These are phyloP conservation scores for Leccinum boreale DNA, from an alignment of 768 basidiomycete species.

Conservation along the genomic window DNA sequence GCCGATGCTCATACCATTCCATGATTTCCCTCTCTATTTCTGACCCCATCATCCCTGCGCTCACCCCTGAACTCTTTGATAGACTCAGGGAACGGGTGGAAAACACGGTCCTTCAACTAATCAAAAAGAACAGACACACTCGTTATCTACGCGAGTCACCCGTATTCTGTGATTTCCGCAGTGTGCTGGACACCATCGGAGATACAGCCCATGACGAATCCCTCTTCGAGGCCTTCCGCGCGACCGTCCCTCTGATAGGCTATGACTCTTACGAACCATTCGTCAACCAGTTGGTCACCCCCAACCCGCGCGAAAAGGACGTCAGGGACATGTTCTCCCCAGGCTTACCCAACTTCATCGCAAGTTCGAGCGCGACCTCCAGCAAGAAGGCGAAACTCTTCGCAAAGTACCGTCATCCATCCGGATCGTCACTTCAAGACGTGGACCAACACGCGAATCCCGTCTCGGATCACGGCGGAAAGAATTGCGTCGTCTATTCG, in stretches of 20 bases:
- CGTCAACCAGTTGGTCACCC: constrained; percentile 8
- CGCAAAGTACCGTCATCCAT: constrained; percentile 14
- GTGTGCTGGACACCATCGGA: constrained; percentile 4
- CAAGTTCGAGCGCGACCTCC: constrained; percentile 18
- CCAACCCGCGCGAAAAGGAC: constrained; percentile 4
- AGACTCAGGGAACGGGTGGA: constrained; percentile 4
- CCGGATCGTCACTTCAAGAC: constrained; percentile 6
- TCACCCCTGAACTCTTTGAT: neutral
- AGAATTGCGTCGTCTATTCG: constrained; percentile 22
- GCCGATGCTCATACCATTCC: neutral
- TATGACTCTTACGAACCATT: constrained; percentile 22
- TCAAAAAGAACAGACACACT: constrained; percentile 12
- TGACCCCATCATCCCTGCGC: neutral
- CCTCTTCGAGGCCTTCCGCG: constrained; percentile 16
- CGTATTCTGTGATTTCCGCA: constrained; percentile 10
- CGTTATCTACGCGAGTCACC: constrained; percentile 16
- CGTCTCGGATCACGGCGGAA: constrained; percentile 12
- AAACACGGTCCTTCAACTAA: constrained; percentile 6
- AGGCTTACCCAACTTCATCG: constrained; percentile 21
- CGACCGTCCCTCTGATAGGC: constrained; percentile 15
- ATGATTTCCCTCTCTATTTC: neutral
- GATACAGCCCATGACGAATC: neutral
- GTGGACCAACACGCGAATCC: constrained; percentile 16
- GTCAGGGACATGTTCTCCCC: constrained; percentile 22
- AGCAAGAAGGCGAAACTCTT: constrained; percentile 17